These are phyloP conservation scores for Proliferodiscus dingleyae DNA, from an alignment of 2,329 filamentous ascomycete species.

Conservation along the genomic window DNA sequence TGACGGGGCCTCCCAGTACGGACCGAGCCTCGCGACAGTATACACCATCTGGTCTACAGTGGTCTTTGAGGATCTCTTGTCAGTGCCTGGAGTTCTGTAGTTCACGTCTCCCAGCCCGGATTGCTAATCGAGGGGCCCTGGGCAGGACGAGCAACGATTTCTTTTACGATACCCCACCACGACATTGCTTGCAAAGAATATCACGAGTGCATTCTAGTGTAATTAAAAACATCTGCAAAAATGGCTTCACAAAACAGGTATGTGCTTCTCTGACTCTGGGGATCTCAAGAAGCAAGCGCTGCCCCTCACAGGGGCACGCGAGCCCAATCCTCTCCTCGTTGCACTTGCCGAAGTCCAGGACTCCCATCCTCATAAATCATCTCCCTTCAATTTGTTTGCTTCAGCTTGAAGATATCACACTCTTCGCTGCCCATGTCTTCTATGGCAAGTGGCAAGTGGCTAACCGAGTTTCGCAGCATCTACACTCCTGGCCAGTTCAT, in stretches of 20 bases:
- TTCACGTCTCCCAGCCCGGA: not conserved
- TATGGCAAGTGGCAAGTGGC: not conserved
- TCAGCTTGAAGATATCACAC: too few species aligned
- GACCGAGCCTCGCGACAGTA: not conserved
- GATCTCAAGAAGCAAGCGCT: too few species aligned
- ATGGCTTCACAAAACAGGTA: constrained; percentile 33
- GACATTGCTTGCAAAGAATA: constrained; percentile 10
- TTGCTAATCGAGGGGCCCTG: not conserved
- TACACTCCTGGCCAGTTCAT: constrained; percentile 72
- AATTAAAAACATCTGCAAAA: constrained; percentile 17
- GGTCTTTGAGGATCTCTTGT: not conserved
- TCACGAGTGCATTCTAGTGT: constrained; percentile 11
- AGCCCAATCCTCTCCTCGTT: too few species aligned
- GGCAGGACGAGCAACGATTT: constrained; percentile 21
- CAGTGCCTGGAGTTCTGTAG: not conserved
- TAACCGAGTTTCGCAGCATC: constrained; percentile 37
- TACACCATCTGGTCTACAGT: not conserved
- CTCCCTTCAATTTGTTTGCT: too few species aligned
- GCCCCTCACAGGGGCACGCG: too few species aligned
- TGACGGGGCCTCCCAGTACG: constrained; percentile 2
- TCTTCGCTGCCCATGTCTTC: constrained; percentile 1
- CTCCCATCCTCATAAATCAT: too few species aligned
- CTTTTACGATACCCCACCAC: constrained; percentile 28
- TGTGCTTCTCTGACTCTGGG: constrained; percentile 11
- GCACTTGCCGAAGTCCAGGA: too few species aligned